Base-by-base conservation (phyloP, 2,329 filamentous ascomycete species). In the Fusarium annulatum region DNA sequence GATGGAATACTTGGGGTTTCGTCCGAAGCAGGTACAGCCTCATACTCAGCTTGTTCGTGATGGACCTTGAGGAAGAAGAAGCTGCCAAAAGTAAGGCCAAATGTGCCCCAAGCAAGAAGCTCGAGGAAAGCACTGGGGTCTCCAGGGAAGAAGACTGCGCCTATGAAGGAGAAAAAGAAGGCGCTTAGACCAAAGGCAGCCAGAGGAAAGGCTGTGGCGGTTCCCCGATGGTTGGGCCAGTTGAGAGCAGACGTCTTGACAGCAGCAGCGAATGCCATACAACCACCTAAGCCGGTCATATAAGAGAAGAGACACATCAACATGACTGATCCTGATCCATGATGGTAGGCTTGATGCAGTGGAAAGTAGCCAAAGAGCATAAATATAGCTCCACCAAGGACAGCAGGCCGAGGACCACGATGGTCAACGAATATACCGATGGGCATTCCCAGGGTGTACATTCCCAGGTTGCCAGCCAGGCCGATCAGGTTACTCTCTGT, bases 161-260 rank as follows among this genome's bases (percentile, higher is more conserved):
- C 94, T 39, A 97, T 83, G 5, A 92, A 87, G 1, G 96, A 96
- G 84, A 98, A 99, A 85, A 98, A 97, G 84, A 99, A 96, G 61
- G 96, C 96, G 80, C 95, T 98, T 64, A 99, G 85, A 7, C 96
- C 96, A 80, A 98, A 98, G 7, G 94, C 95, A 64, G 96, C 94
- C 63, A 98, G 84, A 10, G 96, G 96, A 77, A 98, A 96, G 3
- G 95, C 95, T 10, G 96, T 98, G 10, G 96, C 96, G 7, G 96
- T 97, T 62, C 96, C 96, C 72, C 96, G 90, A 80, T 97, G 93
- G 66, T 92, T 89, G 18, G 96, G 96, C 90, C 95, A 98, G 83
- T 98, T 98, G 73, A 96, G 88, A 15, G 95, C 95, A 56, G 93
- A 95, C 80, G 86, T 86, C 81, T 99, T 99, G 79, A 99, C 90